Evolutionary conservation across 202 grass and related monocot genomes (phyloP).

Genomic region (Sporobolus alterniflorus): DNA sequence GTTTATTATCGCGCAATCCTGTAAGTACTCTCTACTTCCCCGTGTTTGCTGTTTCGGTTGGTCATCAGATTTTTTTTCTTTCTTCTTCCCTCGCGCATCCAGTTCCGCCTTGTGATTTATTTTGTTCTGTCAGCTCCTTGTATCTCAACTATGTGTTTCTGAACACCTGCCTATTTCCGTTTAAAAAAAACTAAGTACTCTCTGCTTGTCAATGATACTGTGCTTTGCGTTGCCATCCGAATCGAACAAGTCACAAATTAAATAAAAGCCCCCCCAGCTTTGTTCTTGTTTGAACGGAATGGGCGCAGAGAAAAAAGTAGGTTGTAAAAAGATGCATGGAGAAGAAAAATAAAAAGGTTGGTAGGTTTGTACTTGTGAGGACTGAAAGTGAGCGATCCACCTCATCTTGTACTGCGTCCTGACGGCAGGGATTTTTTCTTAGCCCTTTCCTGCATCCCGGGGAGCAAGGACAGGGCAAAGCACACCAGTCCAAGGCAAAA

Average conservation of each 20-base stretch:
- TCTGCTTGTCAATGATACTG: not conserved
- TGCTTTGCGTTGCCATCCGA: not conserved
- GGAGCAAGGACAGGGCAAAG: conserved; percentile 30
- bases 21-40: too few species aligned
- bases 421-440: conserved; percentile 14
- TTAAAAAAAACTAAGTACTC: conserved; percentile 7
- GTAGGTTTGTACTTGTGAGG: conserved; percentile 34
- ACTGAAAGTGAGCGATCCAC: conserved; percentile 17
- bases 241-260: not conserved
- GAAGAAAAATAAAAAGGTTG: not conserved
- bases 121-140: too few species aligned
- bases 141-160: too few species aligned
- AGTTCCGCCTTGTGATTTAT: too few species aligned
- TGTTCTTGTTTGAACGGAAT: conserved; percentile 21
- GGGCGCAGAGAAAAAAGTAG: not conserved
- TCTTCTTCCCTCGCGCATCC: too few species aligned
- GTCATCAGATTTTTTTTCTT: too few species aligned
- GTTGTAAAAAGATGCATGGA: not conserved
- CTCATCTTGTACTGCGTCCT: not conserved
- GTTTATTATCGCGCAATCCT: conserved; percentile 18
- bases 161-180: too few species aligned
- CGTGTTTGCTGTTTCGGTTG: too few species aligned
- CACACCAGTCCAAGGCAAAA: too few species aligned
- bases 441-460: not conserved
- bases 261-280: too few species aligned